Conservation (phyloP, 345 rosid genomes). For the Camelina sativa region DNA sequence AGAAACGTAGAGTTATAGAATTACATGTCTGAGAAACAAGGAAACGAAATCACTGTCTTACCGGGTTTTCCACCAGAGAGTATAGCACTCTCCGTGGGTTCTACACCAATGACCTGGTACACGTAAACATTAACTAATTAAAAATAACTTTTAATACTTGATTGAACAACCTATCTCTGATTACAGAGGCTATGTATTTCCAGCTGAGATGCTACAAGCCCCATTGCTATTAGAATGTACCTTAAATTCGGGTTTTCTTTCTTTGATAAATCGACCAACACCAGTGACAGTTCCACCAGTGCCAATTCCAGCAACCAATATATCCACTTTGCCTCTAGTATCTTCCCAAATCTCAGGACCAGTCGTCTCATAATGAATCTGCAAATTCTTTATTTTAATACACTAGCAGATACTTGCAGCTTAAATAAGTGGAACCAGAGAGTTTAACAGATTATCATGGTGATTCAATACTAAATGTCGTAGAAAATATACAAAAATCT, state of each 20-base stretch:
- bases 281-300: constrained; percentile 93
- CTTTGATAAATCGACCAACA: constrained; percentile 75
- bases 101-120: constrained; percentile 81
- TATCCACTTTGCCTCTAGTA: constrained; percentile 82
- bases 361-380: constrained; percentile 86
- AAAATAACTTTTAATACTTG: not conserved
- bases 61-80: constrained; percentile 92
- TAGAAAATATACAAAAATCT: not conserved
- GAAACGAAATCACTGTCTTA: constrained; percentile 40
- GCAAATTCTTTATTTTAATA: constrained; percentile 35
- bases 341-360: constrained; percentile 94
- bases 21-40: constrained; percentile 18
- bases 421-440: constrained; percentile 1
- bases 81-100: constrained; percentile 81
- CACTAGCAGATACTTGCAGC: constrained; percentile 27
- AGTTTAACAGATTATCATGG: not conserved
- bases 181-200: constrained; percentile 9
- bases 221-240: constrained; percentile 21
- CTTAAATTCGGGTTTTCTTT: constrained; percentile 50
- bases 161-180: not conserved
- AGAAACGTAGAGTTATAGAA: not conserved
- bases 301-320: constrained; percentile 78
- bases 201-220: constrained; percentile 14
- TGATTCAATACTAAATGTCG: not conserved
- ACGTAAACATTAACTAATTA: constrained; percentile 32